A percentile compares a stretch with the other conserved stretches of the same genome.
Conservation (phyloP, 345 rosid species). For the Erucastrum elatum region DNA sequence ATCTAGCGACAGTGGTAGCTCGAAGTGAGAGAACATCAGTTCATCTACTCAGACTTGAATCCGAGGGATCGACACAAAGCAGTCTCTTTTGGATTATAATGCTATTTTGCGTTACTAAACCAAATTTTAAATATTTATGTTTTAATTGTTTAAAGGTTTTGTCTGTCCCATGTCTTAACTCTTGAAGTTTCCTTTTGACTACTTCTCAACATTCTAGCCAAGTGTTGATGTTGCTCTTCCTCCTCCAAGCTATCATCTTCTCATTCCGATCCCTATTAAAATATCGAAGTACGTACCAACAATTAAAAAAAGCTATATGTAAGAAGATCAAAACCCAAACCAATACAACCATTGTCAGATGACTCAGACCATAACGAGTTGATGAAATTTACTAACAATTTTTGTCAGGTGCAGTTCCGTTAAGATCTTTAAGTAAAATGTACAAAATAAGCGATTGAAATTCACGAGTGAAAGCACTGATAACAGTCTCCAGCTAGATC, state of each 20-base stretch:
- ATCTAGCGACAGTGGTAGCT: not conserved
- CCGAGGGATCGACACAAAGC: not conserved
- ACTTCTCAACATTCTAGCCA: not conserved
- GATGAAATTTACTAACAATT: not conserved
- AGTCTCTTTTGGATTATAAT: not conserved
- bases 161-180: not conserved
- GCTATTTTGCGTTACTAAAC: not conserved
- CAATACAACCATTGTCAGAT: not conserved
- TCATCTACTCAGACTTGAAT: not conserved
- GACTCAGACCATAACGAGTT: not conserved
- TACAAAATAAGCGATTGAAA: not conserved
- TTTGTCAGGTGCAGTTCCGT: not conserved
- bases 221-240: too few relatives aligned
- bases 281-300: too few relatives aligned
- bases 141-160: not conserved
- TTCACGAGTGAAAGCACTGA: not conserved
- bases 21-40: not conserved
- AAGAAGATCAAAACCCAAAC: not conserved
- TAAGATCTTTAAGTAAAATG: not conserved
- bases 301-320: not conserved
- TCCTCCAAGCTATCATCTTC: too few relatives aligned
- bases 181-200: not conserved
- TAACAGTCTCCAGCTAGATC: slow-evolving; percentile 15
- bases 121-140: not conserved
- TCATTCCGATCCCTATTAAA: too few relatives aligned